Base-by-base conservation (phyloP, 2,329 filamentous ascomycete species). In the Hypoxylon sp. region DNA sequence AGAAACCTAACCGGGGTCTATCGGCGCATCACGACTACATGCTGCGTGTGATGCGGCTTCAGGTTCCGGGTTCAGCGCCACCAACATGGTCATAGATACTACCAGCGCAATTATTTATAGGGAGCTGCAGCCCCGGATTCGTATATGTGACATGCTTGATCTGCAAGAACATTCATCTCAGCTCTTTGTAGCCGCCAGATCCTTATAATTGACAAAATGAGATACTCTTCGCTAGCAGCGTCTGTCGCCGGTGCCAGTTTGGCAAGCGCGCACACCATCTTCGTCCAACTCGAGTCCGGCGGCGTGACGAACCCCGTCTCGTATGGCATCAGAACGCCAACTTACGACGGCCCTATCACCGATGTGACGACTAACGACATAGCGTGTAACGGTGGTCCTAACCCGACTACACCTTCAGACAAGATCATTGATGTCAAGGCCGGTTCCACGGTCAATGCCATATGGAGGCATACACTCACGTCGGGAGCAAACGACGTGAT, bases 341-440 rank as follows among this genome's bases (percentile, higher is more conserved):
- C 75, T n/a, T 89, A 88, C 72, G 85, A 89, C 72, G 85, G 86
- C 17, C 86, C 86, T 54, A 87, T 89, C 74, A 83, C 80, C 14
- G 84, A 89, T 73, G 86, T 89, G 10, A 83, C 82, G 14, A 85
- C 84, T 60, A 83, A 86, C 74, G 82, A 85, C 64, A 79, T 90
- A n/a, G 87, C 85, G 37, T 90, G 87, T 81, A 89, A 89, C 73
- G 85, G 86, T 50, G 82, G 83, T 11, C 83, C 85, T 2, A 89
- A 89, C 78, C 84, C 85, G 2, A 87, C 83, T 3, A 84, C 81
- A 14, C 77, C 85, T 1, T 84, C 85, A 0, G 77, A 80, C 66
- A 81, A 85, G 72, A 81, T 88, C 73, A 87, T 89, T 77, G 81
- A 84, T 27, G 85, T 88, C 49, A 81, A 77, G 46, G 86, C 86